These are phyloP conservation scores for Chlorella sp. DNA, from an alignment of 139 green algal species.

Conservation along the genomic window DNA sequence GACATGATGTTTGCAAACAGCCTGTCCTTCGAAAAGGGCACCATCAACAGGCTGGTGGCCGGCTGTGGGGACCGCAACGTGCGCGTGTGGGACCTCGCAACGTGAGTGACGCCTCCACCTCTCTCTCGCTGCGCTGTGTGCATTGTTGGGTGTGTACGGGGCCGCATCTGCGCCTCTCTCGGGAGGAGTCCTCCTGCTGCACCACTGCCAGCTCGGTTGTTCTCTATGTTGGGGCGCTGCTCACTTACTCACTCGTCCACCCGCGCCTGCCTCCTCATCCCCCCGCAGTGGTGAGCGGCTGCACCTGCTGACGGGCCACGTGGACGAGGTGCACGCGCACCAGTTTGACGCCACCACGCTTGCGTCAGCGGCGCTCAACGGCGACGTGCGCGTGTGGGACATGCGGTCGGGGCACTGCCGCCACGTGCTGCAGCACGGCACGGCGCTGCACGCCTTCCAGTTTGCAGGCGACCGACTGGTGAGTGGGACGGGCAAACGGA, in stretches of 20 bases:
- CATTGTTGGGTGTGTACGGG: not conserved
- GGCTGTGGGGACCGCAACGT: constrained; percentile 9
- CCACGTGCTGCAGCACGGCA: constrained; percentile 5
- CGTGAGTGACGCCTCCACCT: constrained; percentile 1
- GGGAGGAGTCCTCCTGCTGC: too few species aligned
- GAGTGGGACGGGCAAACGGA: too few species aligned
- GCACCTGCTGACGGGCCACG: constrained; percentile 5
- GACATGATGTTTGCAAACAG: constrained; percentile 10
- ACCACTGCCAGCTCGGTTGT: too few species aligned
- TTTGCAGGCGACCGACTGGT: constrained; percentile 7
- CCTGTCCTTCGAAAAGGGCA: constrained; percentile 18
- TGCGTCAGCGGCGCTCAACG: constrained; percentile 1
- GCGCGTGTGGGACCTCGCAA: constrained; percentile 18
- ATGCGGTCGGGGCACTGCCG: not conserved
- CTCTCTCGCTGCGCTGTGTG: not conserved
- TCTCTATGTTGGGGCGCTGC: too few species aligned
- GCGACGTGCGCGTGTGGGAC: constrained; percentile 17
- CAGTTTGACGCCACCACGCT: constrained; percentile 14
- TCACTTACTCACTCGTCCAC: too few species aligned
- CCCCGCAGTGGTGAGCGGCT: not conserved
- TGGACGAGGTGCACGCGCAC: constrained; percentile 7
- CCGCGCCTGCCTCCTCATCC: too few species aligned
- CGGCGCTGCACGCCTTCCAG: constrained; percentile 14
- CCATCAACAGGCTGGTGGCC: constrained; percentile 3
- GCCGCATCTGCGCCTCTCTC: too few species aligned